Base-by-base conservation (phyloP, 2,329 filamentous ascomycete species). In the Proliferodiscus dingleyae region DNA sequence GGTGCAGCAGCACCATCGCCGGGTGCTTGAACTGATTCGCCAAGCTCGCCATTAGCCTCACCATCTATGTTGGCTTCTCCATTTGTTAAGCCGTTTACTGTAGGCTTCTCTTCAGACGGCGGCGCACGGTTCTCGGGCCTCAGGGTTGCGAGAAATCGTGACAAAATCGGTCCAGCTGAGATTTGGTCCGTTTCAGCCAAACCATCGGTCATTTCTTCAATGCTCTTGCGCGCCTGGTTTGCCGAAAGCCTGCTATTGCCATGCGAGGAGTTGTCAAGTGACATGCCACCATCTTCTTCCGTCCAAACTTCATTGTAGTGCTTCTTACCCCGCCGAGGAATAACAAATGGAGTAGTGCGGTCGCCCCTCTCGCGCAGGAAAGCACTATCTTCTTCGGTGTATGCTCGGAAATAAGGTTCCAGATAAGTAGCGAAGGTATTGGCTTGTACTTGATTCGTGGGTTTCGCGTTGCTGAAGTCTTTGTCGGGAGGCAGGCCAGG, bases 391-490 rank as follows among this genome's bases (percentile, higher is more conserved):
- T 98, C 93, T 62, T 98, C 93, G 0, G 85, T 87, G 57, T 95
- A 85, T 0, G 86, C 82, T 5, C 91, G 81, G 54, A 96, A 93
- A 68, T 87, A 97, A 0, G 90, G 88, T 53, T 98, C 93, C 44
- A 94, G 78, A 62, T 93, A 95, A 5, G 86, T 83, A n/a, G 86
- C 84, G 66, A 98, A 98, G 2, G 91, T 95, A 46, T 81, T 85
- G 54, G 93, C 93, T 64, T 87, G 90, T 64, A 97, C 93, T 70
- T 98, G 93, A 59, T 91, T 95, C 16, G 84, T 83, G 4, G 91
- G 89, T 64, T 97, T 98, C 26, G 89, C 85, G 62, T 81, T 95
- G 63, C 88, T 96, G 61, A 96, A 97, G 69, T 98, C 93, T 64
- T 88, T 89, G 66, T 97, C 90, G 1, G 93, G 91, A 1, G 90